A percentile compares a stretch with the other conserved stretches of the same genome.
phyloP scores from a whole-genome alignment of 805 yeast genomes.

The Suhomyces prunicola region DNA sequence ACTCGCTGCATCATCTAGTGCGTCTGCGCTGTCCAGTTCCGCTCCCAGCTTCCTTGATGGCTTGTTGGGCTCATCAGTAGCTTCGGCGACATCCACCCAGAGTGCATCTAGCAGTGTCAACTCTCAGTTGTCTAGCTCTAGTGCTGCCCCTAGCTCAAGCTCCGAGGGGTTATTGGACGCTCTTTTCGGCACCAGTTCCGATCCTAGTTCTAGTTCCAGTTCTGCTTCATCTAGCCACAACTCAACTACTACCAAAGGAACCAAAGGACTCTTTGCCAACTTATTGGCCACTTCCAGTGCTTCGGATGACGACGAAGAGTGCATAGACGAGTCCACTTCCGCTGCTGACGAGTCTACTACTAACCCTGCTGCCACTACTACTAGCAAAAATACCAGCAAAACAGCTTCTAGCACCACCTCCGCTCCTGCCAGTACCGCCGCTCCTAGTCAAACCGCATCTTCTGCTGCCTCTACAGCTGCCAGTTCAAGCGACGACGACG shows the following conservation, averaged over 20 bases:
- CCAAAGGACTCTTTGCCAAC: not conserved
- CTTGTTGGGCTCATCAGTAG: not conserved
- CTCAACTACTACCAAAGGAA: not conserved
- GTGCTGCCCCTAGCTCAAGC: constrained; percentile 1
- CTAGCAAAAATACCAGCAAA: not conserved
- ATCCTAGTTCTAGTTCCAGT: constrained; percentile 7
- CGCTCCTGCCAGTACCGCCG: not conserved
- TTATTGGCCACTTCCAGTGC: not conserved
- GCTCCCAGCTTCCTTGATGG: not conserved
- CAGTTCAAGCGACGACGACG: constrained; percentile 14
- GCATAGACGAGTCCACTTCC: not conserved
- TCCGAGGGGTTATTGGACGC: not conserved
- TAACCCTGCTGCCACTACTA: not conserved
- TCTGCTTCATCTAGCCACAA: constrained; percentile 1
- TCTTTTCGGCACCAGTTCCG: not conserved
- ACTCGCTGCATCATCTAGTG: not conserved
- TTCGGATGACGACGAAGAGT: not conserved
- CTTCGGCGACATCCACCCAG: not conserved
- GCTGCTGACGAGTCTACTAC: not conserved
- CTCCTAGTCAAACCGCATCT: not conserved
- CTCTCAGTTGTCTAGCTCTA: not conserved
- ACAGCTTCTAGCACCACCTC: not conserved
- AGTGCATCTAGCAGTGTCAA: not conserved
- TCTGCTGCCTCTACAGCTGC: constrained; percentile 1
- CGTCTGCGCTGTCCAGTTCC: constrained; percentile 1